Evolutionary conservation across 1,284 basidiomycete genomes (phyloP), one percentile per base, ranked within the genome.

Genomic region (Ceratobasidium sp.): DNA sequence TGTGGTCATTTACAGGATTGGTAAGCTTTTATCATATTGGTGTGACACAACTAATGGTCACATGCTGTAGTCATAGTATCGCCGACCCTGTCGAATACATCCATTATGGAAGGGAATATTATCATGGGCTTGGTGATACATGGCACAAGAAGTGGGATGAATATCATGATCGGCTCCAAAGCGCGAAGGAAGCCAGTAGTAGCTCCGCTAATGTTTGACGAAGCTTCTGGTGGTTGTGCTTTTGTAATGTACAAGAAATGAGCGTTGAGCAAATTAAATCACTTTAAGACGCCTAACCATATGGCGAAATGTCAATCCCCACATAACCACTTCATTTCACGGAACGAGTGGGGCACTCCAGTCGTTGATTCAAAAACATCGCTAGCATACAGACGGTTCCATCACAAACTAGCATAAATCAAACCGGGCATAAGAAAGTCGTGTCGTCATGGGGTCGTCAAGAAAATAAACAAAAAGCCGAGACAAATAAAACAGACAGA

Each of bases 401-500:
- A 61, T n/a, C 59, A 39, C 58, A 61, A 61, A 46, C 59, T 61
- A 61, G 41, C 59, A 61, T 61, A 61, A 45, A 46, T 18, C 59
- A 61, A 61, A 26, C 23, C 59, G 28, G 59, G 59, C 59, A 61
- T 61, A 45, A 46, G 30, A 41, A 61, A 46, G 41, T 61, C 59
- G 59, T 61, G 46, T 28, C 43, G 41, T 61, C 59, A 61, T 61
- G 59, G 59, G 59, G 59, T 61, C 59, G 59, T 61, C 14, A 59
- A 32, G 32, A 57, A 57, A 36, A 57, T 41, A 43, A 45, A 61
- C n/a, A 45, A 46, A 61, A 58, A 26, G 16, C 43, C 3, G 43
- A 45, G 23, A 46, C 43, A 61, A 61, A 18, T 14, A 61, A 23
- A n/a, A 18, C 41, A 26, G 1, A 32, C 21, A 32, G 53, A 57